These are phyloP conservation scores for Rosa persica DNA, from an alignment of 306 rosid genomes.

Conservation along the genomic window DNA sequence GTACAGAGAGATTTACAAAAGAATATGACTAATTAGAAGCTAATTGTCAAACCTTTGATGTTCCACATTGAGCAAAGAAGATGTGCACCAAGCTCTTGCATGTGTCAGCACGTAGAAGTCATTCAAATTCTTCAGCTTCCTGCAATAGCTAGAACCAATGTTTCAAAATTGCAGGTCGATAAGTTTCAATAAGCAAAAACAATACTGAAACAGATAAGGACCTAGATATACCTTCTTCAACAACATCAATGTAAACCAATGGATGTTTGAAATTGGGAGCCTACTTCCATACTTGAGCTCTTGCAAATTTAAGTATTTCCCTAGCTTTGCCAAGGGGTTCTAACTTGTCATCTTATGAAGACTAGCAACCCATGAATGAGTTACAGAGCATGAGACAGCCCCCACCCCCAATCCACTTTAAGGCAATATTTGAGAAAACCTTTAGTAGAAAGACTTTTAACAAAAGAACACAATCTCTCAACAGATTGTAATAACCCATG, in stretches of 20 bases:
- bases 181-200: not conserved
- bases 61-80: slow-evolving; percentile 90
- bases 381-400: not conserved
- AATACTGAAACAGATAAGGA: slow-evolving; percentile 36
- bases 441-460: not conserved
- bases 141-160: slow-evolving; percentile 44
- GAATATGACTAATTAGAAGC: not conserved
- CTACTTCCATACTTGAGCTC: slow-evolving; percentile 66
- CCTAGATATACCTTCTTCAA: slow-evolving; percentile 89
- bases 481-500: not conserved
- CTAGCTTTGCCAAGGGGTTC: slow-evolving; percentile 92
- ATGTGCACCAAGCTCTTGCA: slow-evolving; percentile 76
- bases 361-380: slow-evolving; percentile 69
- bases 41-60: slow-evolving; percentile 68
- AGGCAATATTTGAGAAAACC: not conserved
- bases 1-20: not conserved
- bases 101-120: slow-evolving; percentile 56
- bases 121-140: slow-evolving; percentile 82
- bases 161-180: slow-evolving; percentile 21
- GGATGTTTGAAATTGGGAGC: slow-evolving; percentile 94
- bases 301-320: slow-evolving; percentile 75
- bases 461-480: not conserved
- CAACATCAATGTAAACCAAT: slow-evolving; percentile 80
- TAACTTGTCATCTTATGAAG: slow-evolving; percentile 78
- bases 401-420: not conserved